Base-by-base conservation (phyloP, 495 filamentous ascomycete genomes). In the Glarea lozoyensis region DNA sequence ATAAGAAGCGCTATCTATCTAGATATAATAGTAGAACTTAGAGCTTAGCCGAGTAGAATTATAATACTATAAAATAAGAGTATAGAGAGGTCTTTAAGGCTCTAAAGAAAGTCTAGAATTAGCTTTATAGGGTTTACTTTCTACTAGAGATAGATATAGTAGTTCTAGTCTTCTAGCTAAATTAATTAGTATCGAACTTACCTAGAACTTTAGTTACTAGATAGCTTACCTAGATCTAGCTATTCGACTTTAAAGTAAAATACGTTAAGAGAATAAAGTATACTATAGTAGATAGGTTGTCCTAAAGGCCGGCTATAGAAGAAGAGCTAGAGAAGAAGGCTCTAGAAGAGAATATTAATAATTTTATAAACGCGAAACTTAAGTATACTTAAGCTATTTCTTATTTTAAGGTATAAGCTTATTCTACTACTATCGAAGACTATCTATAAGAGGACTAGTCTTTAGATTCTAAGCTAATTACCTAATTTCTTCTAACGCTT, bases 181-280 rank as follows among this genome's bases (percentile, higher is more conserved):
- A 42, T 18, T 7, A 15, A 12, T 7, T 24, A 4, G 21, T 24
- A 6, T 10, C 25, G 4, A 24, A 42, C 23, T n/a, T 34, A 4
- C 39, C 39, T 15, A 24, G 39, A 6, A 24, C 39, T 4, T 18
- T 42, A 18, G 23, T 42, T 10, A 42, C 39, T 6, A 42, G 39
- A 31, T 42, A 24, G 39, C 11, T 42, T 10, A 24, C 39, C 11
- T 42, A 24, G 39, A 42, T 42, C 10, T 24, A 24, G 4, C 39
- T 29, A 7, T 42, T 42, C 18, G 39, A 42, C 39, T 42, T 42
- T 31, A 24, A 42, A 42, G 39, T 39, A 39, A 10, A 15, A 16
- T 15, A 35, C 18, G 23, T 41, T 4, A 12, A 20, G 13, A 24
- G 38, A 4, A 18, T 15, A 22, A 35, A 42, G 39, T 11, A 31